Evolutionary conservation across 2,329 filamentous ascomycete genomes (phyloP), one percentile per base, ranked within the genome.

Genomic region (Epichloe bromicola): DNA sequence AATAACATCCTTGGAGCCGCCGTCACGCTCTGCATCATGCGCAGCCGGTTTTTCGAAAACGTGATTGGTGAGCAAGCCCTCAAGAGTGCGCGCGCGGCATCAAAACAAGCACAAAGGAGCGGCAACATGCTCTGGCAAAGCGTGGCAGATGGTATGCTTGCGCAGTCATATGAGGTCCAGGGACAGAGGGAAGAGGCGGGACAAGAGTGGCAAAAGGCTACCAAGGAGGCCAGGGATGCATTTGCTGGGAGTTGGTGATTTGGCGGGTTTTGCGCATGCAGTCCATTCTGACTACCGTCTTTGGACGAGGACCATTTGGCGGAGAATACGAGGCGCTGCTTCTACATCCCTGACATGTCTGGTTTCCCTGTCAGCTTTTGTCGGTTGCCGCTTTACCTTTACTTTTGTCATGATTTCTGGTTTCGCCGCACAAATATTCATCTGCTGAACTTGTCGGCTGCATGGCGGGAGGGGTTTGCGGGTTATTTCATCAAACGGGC

Each of bases 1-100:
- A 74, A 75, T 50, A 95, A 95, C 63, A 80, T 80, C 33, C 86
- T 94, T 56, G 84, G 90, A 50, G 76, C 89, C n/a, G 83, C 83
- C 46, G 85, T 96, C 56, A 83, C 85, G 5, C 78, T 96, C 53
- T 89, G 83, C 58, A 83, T 93, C 56, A 94, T 96, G 85, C 85
- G 86, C 49, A 82, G 78, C 61, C 79, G 82, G 48, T 85, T 95
- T 60, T 96, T 90, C 65, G 83, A 84, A 44, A 85, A 85, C 53
- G 84, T 90, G 14, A 80, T 94, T 4, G 88, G 88, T 47, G 84
- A 86, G 53, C 86, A 90, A 64, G 84, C 85, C 0, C 74, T 87
- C 53, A 89, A 89, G 68, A 86, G 84, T 61, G 83, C 85, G 4
- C 76, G 78, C 56, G 85, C 86, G 1, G 84, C 82, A 23, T 75